Base-by-base conservation (phyloP, 2,329 filamentous ascomycete species). In the Arthrobotrys iridis region DNA sequence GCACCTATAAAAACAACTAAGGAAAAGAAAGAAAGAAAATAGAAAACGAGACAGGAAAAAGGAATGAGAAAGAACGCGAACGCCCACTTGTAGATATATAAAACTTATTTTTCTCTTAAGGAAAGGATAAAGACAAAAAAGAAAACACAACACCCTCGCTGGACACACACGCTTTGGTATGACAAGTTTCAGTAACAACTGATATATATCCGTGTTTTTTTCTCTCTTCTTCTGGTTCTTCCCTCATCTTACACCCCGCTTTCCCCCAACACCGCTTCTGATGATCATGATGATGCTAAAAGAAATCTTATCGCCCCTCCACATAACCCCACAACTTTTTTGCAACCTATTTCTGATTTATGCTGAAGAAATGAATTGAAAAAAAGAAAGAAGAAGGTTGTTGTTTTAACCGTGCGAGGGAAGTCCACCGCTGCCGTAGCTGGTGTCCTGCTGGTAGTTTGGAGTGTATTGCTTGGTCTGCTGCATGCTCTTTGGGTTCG, bases 401-500 rank as follows among this genome's bases (percentile, higher is more conserved):
- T 28, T 28, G 43, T 3, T 60, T 71, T 76, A 76, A 60, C 66
- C 72, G 52, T 76, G 72, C n/a, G 64, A 71, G 48, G 65, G 65
- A 15, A 76, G 33, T 15, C 72, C 72, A 60, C 72, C 72, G 72
- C 50, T 60, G 20, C 72, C 72, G 72, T 76, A 76, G 65, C 65
- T 70, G 41, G 72, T 76, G 33, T 76, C 72, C 33, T 64, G 58
- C 4, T n/a, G 13, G 65, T 76, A 76, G 20, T 76, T 71, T 22
- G 65, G 76, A 24, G 46, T 26, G 20, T 77, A 75, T 8, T 65
- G 41, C 50, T 74, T 77, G 8, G 70, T 71, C 33, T 77, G 76
- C 52, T 77, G 70, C 76, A 77, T 70, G 59, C 70, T 76, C 64
- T 70, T 70, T 0, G 76, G 76, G 60, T 77, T 77, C 10, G 76